Base-by-base conservation (phyloP, 192 early-diverging fungal species). In the Geosiphon pyriformis region DNA sequence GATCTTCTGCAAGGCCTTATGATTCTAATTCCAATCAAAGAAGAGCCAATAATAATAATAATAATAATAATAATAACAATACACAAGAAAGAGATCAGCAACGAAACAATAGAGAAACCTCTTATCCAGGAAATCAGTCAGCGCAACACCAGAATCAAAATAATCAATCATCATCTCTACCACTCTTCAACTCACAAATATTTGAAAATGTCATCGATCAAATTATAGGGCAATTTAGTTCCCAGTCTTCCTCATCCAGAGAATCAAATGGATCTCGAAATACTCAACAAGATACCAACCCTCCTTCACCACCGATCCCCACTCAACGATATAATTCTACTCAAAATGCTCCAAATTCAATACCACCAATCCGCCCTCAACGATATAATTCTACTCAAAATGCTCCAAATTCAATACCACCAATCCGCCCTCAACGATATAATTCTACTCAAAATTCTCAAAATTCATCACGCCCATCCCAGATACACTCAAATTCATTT, bases 31-130 rank as follows among this genome's bases (percentile, higher is more conserved):
- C 27, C 47, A 66, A 59, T 61, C 34, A 59, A 47, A 42, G 37
- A 6, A 42, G 37, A 6, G 22, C 32, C 35, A 71, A 10, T 31
- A 54, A 32, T 29, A 48, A 37, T 52, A 51, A 32, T 51, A 59
- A 57, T 48, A 69, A 25, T 33, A 34, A 26, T 48, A 74, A 7
- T 29, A 66, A 32, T 63, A 58, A 15, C 46, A 52, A 27, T 54
- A 65, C 59, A 66, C 22, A 20, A 11, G 27, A 27, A 55, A 47
- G 29, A 23, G 33, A 18, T 53, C 6, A 27, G 2, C 27, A 1
- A 55, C 4, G n/a, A n/a, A 26, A 55, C 27, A 26, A 20, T 20
- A n/a, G 20, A 12, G 20, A 54, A 12, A 20, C 12, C 12, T 27
- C 20, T 20, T 12, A 10, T 10, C 55, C 59, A 42, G 15, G 37